These are phyloP conservation scores for Fusarium euwallaceae DNA, from an alignment of 2,329 filamentous ascomycete species.

Conservation along the genomic window DNA sequence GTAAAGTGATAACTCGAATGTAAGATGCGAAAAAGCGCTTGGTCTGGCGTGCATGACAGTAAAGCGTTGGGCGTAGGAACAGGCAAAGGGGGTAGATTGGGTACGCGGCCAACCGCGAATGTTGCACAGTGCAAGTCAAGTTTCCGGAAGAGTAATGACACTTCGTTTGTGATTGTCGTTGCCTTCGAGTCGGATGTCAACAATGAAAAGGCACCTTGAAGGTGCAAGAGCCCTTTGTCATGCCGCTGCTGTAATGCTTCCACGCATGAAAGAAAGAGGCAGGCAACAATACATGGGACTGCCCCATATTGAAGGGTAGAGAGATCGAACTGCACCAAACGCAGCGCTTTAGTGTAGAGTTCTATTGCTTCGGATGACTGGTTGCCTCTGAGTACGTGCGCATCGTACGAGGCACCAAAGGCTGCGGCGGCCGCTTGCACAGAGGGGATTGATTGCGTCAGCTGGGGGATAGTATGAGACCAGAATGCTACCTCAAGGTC, in stretches of 20 bases:
- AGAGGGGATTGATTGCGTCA: not conserved
- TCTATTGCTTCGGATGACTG: not conserved
- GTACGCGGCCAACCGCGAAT: too few species aligned
- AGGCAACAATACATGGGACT: not conserved
- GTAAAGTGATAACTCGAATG: not conserved
- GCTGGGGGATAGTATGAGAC: not conserved
- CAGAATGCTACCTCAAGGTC: not conserved
- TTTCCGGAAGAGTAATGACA: not conserved
- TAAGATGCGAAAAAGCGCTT: not conserved
- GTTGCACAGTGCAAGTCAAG: not conserved
- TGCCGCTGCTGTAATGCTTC: not conserved
- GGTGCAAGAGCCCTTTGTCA: not conserved
- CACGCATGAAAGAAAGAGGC: not conserved
- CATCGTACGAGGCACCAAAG: not conserved
- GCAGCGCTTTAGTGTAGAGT: not conserved
- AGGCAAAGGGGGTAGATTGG: too few species aligned
- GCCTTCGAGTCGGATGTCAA: not conserved
- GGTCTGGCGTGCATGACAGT: too few species aligned
- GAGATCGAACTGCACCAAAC: not conserved
- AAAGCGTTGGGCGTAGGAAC: too few species aligned
- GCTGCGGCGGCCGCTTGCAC: not conserved
- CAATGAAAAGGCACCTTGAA: not conserved
- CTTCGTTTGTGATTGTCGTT: not conserved
- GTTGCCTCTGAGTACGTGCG: not conserved
- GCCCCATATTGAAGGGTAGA: too few species aligned